Evolutionary conservation across 2,329 filamentous ascomycete species (phyloP), one percentile per base, ranked within the genome.

Genomic region (Neofusicoccum umdonicola): DNA sequence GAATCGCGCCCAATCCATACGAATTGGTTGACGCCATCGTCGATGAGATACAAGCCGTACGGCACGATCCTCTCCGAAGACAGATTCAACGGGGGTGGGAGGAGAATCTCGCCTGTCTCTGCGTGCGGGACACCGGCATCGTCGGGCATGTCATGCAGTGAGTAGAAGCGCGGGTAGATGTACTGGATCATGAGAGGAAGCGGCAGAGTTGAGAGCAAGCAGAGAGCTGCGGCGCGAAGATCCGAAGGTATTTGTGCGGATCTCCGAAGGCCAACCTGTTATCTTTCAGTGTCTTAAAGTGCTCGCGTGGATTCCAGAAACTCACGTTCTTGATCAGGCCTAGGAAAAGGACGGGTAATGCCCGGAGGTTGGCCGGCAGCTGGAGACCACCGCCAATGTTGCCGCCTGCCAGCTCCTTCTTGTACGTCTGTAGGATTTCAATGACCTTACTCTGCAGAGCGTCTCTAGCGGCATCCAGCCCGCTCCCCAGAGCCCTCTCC

Each of bases 1-100:
- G 94, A 90, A 70, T 99, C 94, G 41, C 93, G 88, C 13, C 95
- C 95, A 19, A 98, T 85, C 95, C 95, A 99, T 54, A 99, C 80
- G 84, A 99, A 99, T 76, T 99, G 95, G 5, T 92, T 97, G 78
- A 97, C 94, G 2, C 93, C 93, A 73, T 99, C 95, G 72, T 99
- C 95, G 71, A 99, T 95, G 65, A 99, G 85, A 78, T 99, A 99
- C 17, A 99, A 82, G 34, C 95, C 95, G 74, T 96, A 97, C 0
- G 93, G 87, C 3, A 92, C 91, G 57, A 99, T 86, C 52, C 90
- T 87, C 77, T 94, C 92, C 1, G 93, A 97, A 3, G 92, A 93
- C 65, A 98, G 84, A 77, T 97, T 97, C 72, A 92, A 71, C 0
- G 91, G 84, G 4, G 91, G 92, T 27, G 95, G 95, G 63, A 99